Base-by-base conservation (phyloP, 2,329 filamentous ascomycete species). In the Basipetospora sp. region DNA sequence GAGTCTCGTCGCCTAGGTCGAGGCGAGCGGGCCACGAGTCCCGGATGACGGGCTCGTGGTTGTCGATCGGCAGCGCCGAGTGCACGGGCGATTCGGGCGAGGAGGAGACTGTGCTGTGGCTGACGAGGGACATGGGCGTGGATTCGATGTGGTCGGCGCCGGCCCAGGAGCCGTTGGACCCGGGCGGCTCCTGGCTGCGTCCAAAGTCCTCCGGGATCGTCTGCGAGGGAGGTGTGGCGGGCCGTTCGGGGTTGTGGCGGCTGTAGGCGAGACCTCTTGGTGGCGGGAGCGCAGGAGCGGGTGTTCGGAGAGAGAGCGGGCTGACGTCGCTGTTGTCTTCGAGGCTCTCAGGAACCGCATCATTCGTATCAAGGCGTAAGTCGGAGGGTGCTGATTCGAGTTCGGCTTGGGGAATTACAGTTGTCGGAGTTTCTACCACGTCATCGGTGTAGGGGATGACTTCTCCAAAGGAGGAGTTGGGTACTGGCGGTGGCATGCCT, bases 101-200 rank as follows among this genome's bases (percentile, higher is more conserved):
- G 1, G 58, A 56, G 9, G 56, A 56, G 3, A 57, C 34, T 1
- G 56, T 59, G 17, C 50, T 54, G 28, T 53, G 52, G 47, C 56
- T 60, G 31, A 46, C 50, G 14, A 53, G 31, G 1, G 58, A 62
- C 31, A 49, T 47, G 0, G 36, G 58, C 55, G 1, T 53, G 50
- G 14, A 40, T 14, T 35, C 26, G 11, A 36, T 27, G 6, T 25
- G 26, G 4, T 18, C 38, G 5, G 53, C 56, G 3, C 43, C 46
- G 31, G 52, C 48, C 54, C 53, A 59, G 0, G 53, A 40, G 0
- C 50, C 35, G 38, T 57, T 46, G 5, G 54, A 22, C 10, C 14
- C 26, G 55, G n/a, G 53, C n/a, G n/a, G n/a, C n/a, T n/a, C n/a
- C n/a, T n/a, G 51, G 34, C 57, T 53, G 50, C 2, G 52, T 47